Evolutionary conservation across 768 basidiomycete genomes (phyloP).

Genomic region (Cystobasidium onofrii): DNA sequence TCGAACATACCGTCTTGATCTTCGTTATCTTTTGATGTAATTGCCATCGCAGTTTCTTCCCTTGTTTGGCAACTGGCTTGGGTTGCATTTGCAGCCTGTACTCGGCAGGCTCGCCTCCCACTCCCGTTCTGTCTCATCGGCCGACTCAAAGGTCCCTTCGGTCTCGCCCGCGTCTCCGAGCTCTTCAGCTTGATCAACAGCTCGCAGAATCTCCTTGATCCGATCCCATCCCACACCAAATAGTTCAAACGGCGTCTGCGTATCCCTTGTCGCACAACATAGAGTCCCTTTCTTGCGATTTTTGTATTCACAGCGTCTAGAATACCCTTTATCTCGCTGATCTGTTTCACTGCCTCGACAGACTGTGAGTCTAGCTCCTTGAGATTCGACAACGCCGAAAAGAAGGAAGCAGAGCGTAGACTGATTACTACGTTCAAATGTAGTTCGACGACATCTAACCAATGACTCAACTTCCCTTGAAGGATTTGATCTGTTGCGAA

Average conservation of each 20-base stretch:
- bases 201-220: constrained; percentile 58
- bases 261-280: constrained; percentile 55
- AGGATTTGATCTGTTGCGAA: constrained; percentile 54
- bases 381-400: constrained; percentile 86
- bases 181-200: constrained; percentile 65
- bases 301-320: constrained; percentile 68
- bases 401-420: constrained; percentile 83
- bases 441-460: constrained; percentile 86
- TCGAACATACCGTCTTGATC: not conserved
- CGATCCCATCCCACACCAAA: constrained; percentile 48
- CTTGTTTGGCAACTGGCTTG: not conserved
- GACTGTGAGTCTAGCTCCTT: constrained; percentile 87
- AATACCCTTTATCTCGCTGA: constrained; percentile 61
- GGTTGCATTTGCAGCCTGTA: not conserved
- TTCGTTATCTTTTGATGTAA: constrained; percentile 3
- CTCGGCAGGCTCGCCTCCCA: constrained; percentile 1
- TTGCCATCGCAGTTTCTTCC: not conserved
- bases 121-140: constrained; percentile 56
- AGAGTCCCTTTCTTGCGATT: constrained; percentile 68
- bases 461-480: constrained; percentile 80
- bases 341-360: constrained; percentile 66
- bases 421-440: constrained; percentile 91
- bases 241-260: constrained; percentile 57
- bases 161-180: constrained; percentile 80
- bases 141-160: constrained; percentile 69